Base-by-base conservation (phyloP, 495 filamentous ascomycete genomes). In the Apodospora peruviana region DNA sequence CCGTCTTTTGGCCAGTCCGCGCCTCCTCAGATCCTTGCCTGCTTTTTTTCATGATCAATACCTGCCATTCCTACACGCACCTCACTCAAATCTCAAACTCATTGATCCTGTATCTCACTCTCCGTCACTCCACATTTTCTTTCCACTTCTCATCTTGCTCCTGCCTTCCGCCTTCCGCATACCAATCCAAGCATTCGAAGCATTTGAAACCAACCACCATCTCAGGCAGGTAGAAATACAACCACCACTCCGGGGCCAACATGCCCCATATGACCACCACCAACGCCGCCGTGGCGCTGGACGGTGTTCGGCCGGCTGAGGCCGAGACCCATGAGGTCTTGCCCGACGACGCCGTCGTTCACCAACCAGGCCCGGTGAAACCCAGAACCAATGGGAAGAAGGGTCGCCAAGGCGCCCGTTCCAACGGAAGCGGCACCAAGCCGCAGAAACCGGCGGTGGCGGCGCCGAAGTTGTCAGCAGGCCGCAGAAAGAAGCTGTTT, bases 401-500 rank as follows among this genome's bases (percentile, higher is more conserved):
- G 7, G 27, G 27, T 14, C 27, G 7, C 14, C 7, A 32, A 32
- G 27, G 27, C 27, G 27, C 27, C 27, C 27, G 27, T 7, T 7
- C 27, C 27, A 32, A 32, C 7, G 14, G 7, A 5, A 48, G 9
- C 50, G 51, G 21, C 18, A 32, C 35, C 34, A 50, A 47, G 25
- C 50, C 58, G 32, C 67, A 58, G 48, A 55, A 60, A 34, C 44
- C 62, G 45, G 74, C 71, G 50, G 43, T 61, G 2, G 47, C 60
- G 2, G 49, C 62, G 8, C 64, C 41, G 12, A 3, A 59, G 48
- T 69, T 64, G 47, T 43, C 58, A 7, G 40, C 56, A 40, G 65
- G 67, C 41, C 67, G 72, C 16, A 68, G 68, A 22, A 67, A 69
- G 38, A 74, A 74, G 50, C 51, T 59, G 11, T 75, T 69, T 43